Evolutionary conservation across 2,329 filamentous ascomycete genomes (phyloP).

Genomic region (Aspergillus floridensis): DNA sequence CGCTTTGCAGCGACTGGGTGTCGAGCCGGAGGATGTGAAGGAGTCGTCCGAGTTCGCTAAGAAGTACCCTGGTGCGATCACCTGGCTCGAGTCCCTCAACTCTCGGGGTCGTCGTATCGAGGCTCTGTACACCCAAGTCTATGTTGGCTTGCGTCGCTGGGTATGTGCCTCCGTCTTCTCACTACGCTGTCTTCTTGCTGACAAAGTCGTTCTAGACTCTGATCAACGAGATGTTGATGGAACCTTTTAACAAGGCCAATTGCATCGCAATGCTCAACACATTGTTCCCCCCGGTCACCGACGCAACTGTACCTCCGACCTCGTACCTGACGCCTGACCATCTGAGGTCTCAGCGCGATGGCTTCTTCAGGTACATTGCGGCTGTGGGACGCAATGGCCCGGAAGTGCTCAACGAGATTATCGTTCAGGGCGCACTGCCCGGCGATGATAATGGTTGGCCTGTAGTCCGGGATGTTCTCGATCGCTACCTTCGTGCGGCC

Average conservation of each 20-base stretch:
- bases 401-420: slow-evolving; percentile 52
- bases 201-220: slow-evolving; percentile 48
- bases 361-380: slow-evolving; percentile 62
- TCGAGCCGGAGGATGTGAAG: slow-evolving; percentile 49
- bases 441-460: slow-evolving; percentile 59
- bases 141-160: slow-evolving; percentile 62
- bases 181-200: slow-evolving; percentile 12
- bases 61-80: slow-evolving; percentile 53
- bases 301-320: slow-evolving; percentile 47
- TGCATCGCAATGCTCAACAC: slow-evolving; percentile 68
- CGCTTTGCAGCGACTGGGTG: slow-evolving; percentile 54
- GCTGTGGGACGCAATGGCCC: slow-evolving; percentile 57
- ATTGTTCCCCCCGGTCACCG: slow-evolving; percentile 58
- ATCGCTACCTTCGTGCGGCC: slow-evolving; percentile 58
- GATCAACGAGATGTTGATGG: slow-evolving; percentile 62
- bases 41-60: slow-evolving; percentile 50
- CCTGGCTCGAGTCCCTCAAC: slow-evolving; percentile 55
- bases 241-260: slow-evolving; percentile 63
- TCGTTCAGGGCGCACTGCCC: slow-evolving; percentile 51
- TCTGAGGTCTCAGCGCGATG: slow-evolving; percentile 57
- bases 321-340: slow-evolving; percentile 51
- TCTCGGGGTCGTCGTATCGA: slow-evolving; percentile 53
- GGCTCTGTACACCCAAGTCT: slow-evolving; percentile 60
- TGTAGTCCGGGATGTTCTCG: slow-evolving; percentile 47
- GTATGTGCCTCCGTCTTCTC: slow-evolving; percentile 39